These are phyloP conservation scores for Populus ilicifolia DNA, from an alignment of 345 rosid genomes.

Conservation along the genomic window DNA sequence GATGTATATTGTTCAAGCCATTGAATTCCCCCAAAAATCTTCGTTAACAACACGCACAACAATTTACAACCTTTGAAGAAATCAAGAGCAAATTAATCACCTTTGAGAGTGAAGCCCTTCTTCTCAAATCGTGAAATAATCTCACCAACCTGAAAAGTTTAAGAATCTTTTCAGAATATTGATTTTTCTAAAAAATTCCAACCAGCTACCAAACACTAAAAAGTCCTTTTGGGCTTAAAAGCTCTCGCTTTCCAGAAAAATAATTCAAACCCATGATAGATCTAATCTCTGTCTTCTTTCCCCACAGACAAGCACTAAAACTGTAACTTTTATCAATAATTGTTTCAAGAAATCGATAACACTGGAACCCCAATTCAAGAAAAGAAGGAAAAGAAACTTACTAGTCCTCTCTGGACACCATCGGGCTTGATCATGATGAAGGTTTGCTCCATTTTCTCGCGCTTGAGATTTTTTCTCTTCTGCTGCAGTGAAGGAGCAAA, in stretches of 20 bases:
- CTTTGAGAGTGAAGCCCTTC: slow-evolving; percentile 91
- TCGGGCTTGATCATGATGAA: slow-evolving; percentile 99
- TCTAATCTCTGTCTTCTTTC: neutral
- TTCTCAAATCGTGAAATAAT: slow-evolving; percentile 87
- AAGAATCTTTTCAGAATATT: neutral
- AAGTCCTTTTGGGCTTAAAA: neutral
- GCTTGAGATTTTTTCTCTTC: neutral
- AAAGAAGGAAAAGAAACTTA: slow-evolving; percentile 20
- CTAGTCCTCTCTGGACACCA: slow-evolving; percentile 93
- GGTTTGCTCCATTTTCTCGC: slow-evolving; percentile 64
- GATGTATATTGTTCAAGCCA: too few relatives aligned
- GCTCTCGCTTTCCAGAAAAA: neutral
- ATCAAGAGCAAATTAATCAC: slow-evolving; percentile 22
- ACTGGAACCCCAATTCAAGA: neutral
- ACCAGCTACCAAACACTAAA: neutral
- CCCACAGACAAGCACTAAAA: neutral
- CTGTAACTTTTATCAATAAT: neutral
- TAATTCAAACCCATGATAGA: neutral
- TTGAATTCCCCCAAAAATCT: too few relatives aligned
- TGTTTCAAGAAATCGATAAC: neutral
- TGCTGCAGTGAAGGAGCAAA: too few relatives aligned
- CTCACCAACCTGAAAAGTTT: slow-evolving; percentile 68
- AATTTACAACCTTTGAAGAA: neutral
- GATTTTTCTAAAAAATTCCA: neutral
- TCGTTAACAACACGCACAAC: neutral